Conservation (phyloP, 139 green algal species). For the Coelastrella sp. region DNA sequence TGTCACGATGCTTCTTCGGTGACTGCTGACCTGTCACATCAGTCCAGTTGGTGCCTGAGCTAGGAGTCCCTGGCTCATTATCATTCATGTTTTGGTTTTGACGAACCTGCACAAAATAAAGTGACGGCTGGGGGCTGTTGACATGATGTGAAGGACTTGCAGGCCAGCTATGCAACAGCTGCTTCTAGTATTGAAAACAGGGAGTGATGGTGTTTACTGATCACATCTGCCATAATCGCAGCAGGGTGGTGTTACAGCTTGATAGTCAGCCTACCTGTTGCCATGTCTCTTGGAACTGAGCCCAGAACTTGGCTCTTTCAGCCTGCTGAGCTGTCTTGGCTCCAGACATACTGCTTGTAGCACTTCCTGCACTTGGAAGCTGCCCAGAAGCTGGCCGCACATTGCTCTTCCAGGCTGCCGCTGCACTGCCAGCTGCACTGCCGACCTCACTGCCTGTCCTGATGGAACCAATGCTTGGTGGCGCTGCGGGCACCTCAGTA, state of each 20-base stretch:
- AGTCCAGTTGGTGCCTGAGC: conserved; percentile 49
- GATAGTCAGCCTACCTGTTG: conserved; percentile 44
- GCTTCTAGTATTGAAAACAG: no score
- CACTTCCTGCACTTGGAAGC: background rate
- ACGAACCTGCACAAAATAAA: conserved; percentile 34
- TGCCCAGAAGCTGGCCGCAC: conserved; percentile 22
- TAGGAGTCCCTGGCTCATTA: conserved; percentile 41
- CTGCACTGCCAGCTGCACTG: background rate
- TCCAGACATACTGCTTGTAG: conserved; percentile 37
- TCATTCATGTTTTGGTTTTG: conserved; percentile 37
- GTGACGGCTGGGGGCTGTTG: no score
- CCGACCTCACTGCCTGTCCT: background rate
- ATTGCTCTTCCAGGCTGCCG: conserved; percentile 33
- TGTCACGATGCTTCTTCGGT: background rate
- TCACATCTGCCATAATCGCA: no score
- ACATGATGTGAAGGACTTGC: no score
- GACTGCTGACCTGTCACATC: conserved; percentile 11
- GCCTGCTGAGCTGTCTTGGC: conserved; percentile 44
- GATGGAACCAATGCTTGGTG: background rate
- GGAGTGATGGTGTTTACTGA: no score
- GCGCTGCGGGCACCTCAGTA: background rate
- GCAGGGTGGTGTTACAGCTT: no score
- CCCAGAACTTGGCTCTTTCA: conserved; percentile 53
- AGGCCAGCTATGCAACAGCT: no score
- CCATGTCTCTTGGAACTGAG: conserved; percentile 53